These are phyloP conservation scores for Carex myosuroides DNA, from an alignment of 176 grass and related monocot genomes.

Conservation along the genomic window DNA sequence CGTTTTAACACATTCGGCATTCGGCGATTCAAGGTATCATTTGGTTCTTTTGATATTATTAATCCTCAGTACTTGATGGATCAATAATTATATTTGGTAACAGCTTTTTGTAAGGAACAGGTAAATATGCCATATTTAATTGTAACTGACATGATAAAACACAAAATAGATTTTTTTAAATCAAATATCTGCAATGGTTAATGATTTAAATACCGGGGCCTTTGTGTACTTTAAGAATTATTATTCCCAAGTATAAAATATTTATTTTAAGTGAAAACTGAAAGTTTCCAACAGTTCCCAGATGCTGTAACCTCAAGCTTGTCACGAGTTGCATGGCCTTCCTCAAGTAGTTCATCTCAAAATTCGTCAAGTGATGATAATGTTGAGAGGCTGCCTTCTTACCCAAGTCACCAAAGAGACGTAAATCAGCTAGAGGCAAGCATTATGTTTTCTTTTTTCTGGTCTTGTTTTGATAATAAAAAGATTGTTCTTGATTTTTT, in stretches of 20 bases:
- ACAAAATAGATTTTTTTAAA: neutral
- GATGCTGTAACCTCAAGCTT: constrained; percentile 39
- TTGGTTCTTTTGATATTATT: constrained; percentile 8
- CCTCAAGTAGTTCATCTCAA: constrained; percentile 47
- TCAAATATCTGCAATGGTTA: neutral
- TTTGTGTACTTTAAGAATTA: too few relatives aligned
- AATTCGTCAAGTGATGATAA: constrained; percentile 29
- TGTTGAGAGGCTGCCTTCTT: constrained; percentile 33
- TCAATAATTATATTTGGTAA: constrained; percentile 1
- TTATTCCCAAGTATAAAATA: too few relatives aligned
- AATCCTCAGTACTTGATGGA: neutral
- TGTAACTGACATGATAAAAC: neutral
- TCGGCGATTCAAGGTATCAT: constrained; percentile 72
- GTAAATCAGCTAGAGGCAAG: constrained; percentile 59
- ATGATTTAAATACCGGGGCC: too few relatives aligned
- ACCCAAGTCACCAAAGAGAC: constrained; percentile 32
- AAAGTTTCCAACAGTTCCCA: constrained; percentile 42
- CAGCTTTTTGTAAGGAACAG: neutral
- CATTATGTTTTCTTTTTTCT: constrained; percentile 7
- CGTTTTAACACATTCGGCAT: constrained; percentile 78
- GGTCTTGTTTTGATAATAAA: neutral
- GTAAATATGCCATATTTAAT: neutral
- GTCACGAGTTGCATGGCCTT: constrained; percentile 36
- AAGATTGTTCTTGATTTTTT: neutral
- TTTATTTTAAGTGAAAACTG: neutral